A percentile compares a stretch with the other conserved stretches of the same genome.
These are phyloP conservation scores for Vigna mungo DNA, from an alignment of 306 rosid genomes.

Conservation along the genomic window DNA sequence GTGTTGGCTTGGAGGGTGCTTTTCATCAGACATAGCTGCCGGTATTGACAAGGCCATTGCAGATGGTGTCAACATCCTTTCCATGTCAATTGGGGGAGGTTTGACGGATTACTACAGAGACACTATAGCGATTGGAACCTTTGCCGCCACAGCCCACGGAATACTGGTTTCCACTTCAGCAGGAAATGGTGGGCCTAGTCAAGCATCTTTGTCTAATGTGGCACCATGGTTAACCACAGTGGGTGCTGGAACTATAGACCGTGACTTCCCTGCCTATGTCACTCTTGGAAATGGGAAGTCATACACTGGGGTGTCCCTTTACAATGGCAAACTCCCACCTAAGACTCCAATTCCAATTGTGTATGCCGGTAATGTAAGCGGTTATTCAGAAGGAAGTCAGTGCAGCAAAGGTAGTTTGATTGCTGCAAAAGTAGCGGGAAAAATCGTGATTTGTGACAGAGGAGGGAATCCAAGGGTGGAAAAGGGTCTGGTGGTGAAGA, in stretches of 20 bases:
- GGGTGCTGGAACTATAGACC: conserved; percentile 94
- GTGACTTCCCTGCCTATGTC: conserved; percentile 77
- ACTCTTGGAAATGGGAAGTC: conserved; percentile 70
- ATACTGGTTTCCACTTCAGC: conserved; percentile 82
- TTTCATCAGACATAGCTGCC: conserved; percentile 70
- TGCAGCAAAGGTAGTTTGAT: conserved; percentile 60
- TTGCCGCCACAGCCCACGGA: conserved; percentile 73
- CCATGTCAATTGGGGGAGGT: conserved; percentile 87
- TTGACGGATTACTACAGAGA: conserved; percentile 58
- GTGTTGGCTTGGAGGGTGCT: conserved; percentile 83
- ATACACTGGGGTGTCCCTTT: conserved; percentile 74
- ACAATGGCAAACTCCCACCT: conserved; percentile 56
- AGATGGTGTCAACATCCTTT: conserved; percentile 77
- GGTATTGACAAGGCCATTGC: conserved; percentile 83
- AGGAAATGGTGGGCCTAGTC: conserved; percentile 77
- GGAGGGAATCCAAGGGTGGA: conserved; percentile 66
- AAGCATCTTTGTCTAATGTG: conserved; percentile 57
- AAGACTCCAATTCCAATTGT: conserved; percentile 65
- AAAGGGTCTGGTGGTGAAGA: conserved; percentile 74
- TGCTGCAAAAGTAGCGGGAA: conserved; percentile 70
- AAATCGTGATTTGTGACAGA: conserved; percentile 85
- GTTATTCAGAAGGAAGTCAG: conserved; percentile 46
- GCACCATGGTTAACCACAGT: conserved; percentile 92
- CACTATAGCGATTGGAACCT: conserved; percentile 73
- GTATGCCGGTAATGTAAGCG: conserved; percentile 62